Evolutionary conservation across 2,329 filamentous ascomycete species (phyloP), one percentile per base, ranked within the genome.

Genomic region (Ophiostoma australiae): DNA sequence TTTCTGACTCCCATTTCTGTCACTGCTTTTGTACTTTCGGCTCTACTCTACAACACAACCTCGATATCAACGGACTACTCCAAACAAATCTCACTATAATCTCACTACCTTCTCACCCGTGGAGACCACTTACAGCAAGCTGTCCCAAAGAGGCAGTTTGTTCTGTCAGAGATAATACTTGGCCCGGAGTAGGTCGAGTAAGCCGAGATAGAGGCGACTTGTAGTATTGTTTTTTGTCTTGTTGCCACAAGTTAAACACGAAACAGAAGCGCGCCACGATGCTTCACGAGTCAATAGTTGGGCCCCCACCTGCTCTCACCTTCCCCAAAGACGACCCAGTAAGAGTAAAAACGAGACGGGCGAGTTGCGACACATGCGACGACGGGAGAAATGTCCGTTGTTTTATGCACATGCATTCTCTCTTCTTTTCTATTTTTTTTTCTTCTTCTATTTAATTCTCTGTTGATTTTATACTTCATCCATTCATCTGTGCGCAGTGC

Each of bases 91-190:
- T 48, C 15, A 58, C 52, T 58, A 37, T 39, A 44, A 61, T 65
- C 33, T 33, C 15, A 41, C 8, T 4, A 27, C 17, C 15, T 31
- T 27, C 23, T 61, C 33, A 27, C 55, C 68, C 23, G 63, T 20
- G 37, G 37, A n/a, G 58, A 37, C 7, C 55, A 48, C 35, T 20
- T 27, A 44, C 48, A 52, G 37, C 37, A 23, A 39, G 58, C n/a
- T 27, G 68, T 61, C 39, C 37, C 66, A 31, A 67, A 58, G 23
- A 58, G 23, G 52, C 52, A 58, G 52, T 58, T 58, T 23, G 48
- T 58, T 58, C 7, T 58, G 52, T 13, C n/a, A 3, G 15, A 48
- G 44, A 48, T 2, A 48, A 6, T 48, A n/a, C 27, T 31, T 31
- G 27, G 27, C 27, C 1, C 27, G 27, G 27, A 31, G 27, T 31